Base-by-base conservation (phyloP, 2,329 filamentous ascomycete genomes). In the Pseudogymnoascus sp. region DNA sequence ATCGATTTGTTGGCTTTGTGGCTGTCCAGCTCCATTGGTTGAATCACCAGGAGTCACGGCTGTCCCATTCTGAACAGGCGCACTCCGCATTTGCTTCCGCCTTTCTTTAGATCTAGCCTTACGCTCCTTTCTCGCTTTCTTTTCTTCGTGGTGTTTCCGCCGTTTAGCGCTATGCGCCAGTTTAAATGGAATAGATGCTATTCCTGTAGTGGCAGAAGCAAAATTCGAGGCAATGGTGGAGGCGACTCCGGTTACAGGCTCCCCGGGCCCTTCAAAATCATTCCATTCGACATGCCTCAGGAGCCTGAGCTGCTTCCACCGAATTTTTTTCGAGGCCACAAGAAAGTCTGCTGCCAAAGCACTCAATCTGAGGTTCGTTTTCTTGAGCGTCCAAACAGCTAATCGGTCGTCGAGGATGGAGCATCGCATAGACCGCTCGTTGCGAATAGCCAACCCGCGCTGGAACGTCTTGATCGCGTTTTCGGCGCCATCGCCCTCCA, bases 231-330 rank as follows among this genome's bases (percentile, higher is more conserved):
- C 78, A 4, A 90, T 68, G 0, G 86, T 86, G 10, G 84, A 83
- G 35, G 84, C 83, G 3, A 83, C 76, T 2, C 87, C 88, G 0
- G 87, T 89, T 11, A 91, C 76, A 0, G 88, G 88, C 70, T 91
- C 88, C 0, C 88, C 88, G 0, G 88, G 87, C 0, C 89, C 89
- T 67, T 89, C 86, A 68, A 90, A 91, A 68, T 91, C 88, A 67
- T 90, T 89, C 86, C 88, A 91, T 68, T 90, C 87, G 61, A 81
- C 83, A 68, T 89, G 86, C 7, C 88, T 79, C 7, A 89, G 70
- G 0, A 91, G 77, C 11, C 83, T 80, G 56, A 91, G 74, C 64
- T 85, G 82, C 63, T 81, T 82, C 82, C 86, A 90, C 24, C 80
- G 79, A 21, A 89, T 70, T 66, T 82, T 80, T n/a, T 84, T 85